These are phyloP conservation scores for Ogataea parapolymorpha DNA, from an alignment of 805 yeast species.

Conservation along the genomic window DNA sequence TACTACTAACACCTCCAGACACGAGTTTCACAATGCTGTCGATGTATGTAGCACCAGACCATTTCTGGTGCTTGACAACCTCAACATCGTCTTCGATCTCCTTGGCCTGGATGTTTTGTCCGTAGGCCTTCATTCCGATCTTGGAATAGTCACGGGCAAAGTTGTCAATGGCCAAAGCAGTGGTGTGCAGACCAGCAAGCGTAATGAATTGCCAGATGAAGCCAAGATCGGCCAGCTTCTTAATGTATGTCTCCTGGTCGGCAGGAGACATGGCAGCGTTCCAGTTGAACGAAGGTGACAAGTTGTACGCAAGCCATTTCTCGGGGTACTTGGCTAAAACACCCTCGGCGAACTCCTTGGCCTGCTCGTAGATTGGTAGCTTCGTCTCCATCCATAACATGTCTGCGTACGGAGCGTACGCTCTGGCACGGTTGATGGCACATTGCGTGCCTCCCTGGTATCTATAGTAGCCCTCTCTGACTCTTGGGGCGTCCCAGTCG, in stretches of 20 bases:
- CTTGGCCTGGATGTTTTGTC: conserved; percentile 77
- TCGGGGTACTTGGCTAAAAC: conserved; percentile 77
- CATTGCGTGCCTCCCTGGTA: conserved; percentile 96
- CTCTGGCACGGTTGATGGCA: conserved; percentile 95
- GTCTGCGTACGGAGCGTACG: conserved; percentile 92
- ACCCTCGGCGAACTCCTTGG: conserved; percentile 91
- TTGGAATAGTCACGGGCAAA: conserved; percentile 75
- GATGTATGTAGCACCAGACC: conserved; percentile 98
- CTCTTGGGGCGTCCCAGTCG: conserved; percentile 94
- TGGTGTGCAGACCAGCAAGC: conserved; percentile 93
- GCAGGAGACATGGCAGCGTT: conserved; percentile 82
- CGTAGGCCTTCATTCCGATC: conserved; percentile 95
- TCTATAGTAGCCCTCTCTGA: conserved; percentile 95
- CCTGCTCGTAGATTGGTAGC: conserved; percentile 90
- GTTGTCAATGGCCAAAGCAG: conserved; percentile 85
- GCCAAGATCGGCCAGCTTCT: conserved; percentile 82
- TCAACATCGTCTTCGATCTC: conserved; percentile 90
- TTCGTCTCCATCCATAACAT: conserved; percentile 98
- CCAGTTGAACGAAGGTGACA: conserved; percentile 98
- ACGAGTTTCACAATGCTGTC: conserved; percentile 87
- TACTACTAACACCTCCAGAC: conserved; percentile 90
- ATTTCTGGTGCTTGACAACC: conserved; percentile 95
- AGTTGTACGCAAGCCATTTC: conserved; percentile 95
- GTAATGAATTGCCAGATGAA: conserved; percentile 98
- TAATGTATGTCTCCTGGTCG: conserved; percentile 89